Conservation (phyloP, 106 monocot species). For the Phalaenopsis aphrodite region DNA sequence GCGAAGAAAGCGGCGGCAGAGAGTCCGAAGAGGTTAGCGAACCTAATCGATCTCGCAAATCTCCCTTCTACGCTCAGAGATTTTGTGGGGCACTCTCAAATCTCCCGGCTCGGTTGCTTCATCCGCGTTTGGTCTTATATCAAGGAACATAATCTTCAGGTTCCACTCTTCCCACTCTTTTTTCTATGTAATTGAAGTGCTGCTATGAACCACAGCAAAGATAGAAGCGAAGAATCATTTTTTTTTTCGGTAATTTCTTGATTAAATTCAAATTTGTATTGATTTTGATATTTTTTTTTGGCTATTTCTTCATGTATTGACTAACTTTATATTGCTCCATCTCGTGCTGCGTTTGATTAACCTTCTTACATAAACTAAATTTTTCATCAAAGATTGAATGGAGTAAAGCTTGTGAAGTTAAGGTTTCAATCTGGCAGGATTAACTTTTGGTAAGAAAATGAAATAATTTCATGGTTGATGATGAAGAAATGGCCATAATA, state of each 20-base stretch:
- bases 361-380: neutral
- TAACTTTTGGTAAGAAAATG: too few relatives aligned
- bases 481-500: too few relatives aligned
- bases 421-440: neutral
- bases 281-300: neutral
- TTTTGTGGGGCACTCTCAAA: slow-evolving; percentile 84
- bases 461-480: too few relatives aligned
- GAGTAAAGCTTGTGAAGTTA: neutral
- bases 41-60: slow-evolving; percentile 68
- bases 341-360: neutral
- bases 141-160: slow-evolving; percentile 78
- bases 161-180: neutral
- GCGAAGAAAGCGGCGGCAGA: slow-evolving; percentile 28
- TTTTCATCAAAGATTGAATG: neutral
- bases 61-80: slow-evolving; percentile 60
- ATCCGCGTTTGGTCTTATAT: slow-evolving; percentile 78
- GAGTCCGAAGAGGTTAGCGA: slow-evolving; percentile 68
- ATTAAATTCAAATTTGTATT: neutral
- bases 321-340: neutral
- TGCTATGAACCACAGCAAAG: neutral
- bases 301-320: neutral
- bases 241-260: neutral
- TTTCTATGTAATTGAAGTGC: neutral
- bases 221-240: neutral
- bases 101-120: slow-evolving; percentile 79